Evolutionary conservation across 805 yeast species (phyloP), one percentile per base, ranked within the genome.

Genomic region (Ogataea zsoltii): DNA sequence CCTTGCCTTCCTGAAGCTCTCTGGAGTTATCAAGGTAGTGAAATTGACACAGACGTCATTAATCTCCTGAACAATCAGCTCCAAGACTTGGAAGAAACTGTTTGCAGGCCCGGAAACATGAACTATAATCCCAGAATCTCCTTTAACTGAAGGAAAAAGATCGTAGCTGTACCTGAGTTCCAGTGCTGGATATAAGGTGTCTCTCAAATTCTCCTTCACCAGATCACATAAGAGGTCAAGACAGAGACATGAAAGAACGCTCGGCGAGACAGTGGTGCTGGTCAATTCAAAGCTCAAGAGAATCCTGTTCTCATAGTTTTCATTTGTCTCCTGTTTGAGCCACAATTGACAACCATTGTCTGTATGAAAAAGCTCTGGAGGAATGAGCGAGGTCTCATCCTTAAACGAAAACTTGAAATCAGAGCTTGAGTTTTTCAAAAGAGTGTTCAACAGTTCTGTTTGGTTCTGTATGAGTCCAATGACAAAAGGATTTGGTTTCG

Each of bases 141-240:
- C 83, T 50, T 76, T 76, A 12, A 68, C 48, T 3, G 83, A 78
- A 0, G 88, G 77, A 30, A 62, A 67, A 0, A 85, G 49, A 15
- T 77, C 81, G 77, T 85, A 85, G 0, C 75, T 58, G 54, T 73
- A 82, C 1, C 82, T 80, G 9, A 82, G 46, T n/a, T 71, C 57
- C 45, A 81, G 78, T 1, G 82, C 72, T 1, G 77, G 75, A 56
- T 84, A 85, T 1, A 85, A 53, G 4, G 50, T 48, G 4, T 66
- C 59, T 18, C 72, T 61, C 0, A 84, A 54, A 12, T 61, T 57
- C 1, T 60, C 55, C 18, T 73, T 77, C 3, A 82, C 50, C 3
- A 80, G 42, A 39, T 78, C 80, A 9, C 74, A 68, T 2, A 84
- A 46, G 4, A 85, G 57, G 50, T 85, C 90, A 11, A 77, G 51